Evolutionary conservation across 164 flowering plant species (phyloP).

Genomic region (Macadamia tetraphylla): DNA sequence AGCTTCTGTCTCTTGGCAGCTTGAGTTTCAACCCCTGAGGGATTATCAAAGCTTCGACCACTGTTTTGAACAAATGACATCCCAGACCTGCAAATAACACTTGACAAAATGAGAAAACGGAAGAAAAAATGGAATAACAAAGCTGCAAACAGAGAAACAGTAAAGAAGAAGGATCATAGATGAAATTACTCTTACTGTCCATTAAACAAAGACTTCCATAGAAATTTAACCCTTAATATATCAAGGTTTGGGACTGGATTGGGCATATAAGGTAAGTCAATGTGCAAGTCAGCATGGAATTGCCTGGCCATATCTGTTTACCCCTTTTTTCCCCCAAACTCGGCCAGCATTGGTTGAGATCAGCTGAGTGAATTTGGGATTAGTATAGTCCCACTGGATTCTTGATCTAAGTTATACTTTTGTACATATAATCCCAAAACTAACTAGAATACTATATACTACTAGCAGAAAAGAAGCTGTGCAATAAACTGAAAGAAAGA

Average conservation of each 20-base stretch:
- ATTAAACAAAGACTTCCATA: too few relatives aligned
- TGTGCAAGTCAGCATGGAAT: too few relatives aligned
- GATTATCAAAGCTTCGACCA: conserved; percentile 25
- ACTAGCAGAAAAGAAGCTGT: not conserved
- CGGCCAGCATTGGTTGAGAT: too few relatives aligned
- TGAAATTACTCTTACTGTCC: not conserved
- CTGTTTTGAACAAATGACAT: conserved; percentile 21
- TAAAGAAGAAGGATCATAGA: not conserved
- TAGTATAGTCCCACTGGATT: too few relatives aligned
- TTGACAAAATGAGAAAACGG: not conserved
- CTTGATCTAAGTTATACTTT: too few relatives aligned
- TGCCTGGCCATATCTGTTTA: too few relatives aligned
- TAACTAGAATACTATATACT: not conserved
- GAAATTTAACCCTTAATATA: too few relatives aligned
- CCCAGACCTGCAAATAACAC: conserved; percentile 34
- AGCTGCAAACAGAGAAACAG: not conserved
- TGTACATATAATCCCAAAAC: not conserved
- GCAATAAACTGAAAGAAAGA: conserved; percentile 2
- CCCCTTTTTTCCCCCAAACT: too few relatives aligned
- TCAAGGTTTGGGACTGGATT: too few relatives aligned
- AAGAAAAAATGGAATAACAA: not conserved
- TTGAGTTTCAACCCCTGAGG: conserved; percentile 53
- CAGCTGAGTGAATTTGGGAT: too few relatives aligned
- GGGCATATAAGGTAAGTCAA: too few relatives aligned
- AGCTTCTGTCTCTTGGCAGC: conserved; percentile 94